Conservation (phyloP, 345 rosid species). For the Noccaea caerulescens region DNA sequence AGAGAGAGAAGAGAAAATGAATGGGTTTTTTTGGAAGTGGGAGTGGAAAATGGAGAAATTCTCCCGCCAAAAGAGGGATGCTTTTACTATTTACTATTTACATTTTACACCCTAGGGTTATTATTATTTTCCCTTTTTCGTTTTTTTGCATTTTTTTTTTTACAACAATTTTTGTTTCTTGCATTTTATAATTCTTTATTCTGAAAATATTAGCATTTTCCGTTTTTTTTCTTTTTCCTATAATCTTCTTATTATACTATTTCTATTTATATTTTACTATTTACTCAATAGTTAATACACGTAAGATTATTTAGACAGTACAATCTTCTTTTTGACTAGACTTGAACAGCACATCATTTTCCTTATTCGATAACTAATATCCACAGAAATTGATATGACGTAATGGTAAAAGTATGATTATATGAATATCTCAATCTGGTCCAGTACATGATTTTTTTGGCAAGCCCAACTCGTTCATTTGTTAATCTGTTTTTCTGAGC, state of each 20-base stretch:
- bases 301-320: not conserved
- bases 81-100: not conserved
- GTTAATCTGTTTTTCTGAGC: not conserved
- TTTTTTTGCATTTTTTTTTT: no score
- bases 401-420: not conserved
- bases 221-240: not conserved
- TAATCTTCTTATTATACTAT: not conserved
- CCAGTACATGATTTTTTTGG: no score
- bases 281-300: no score
- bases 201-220: not conserved
- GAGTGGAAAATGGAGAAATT: constrained; percentile 16
- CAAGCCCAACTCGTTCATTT: not conserved
- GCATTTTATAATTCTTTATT: not conserved
- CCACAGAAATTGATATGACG: not conserved
- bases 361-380: not conserved
- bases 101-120: constrained; percentile 13
- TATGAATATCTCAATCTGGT: not conserved
- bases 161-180: no score
- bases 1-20: constrained; percentile 18
- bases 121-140: not conserved
- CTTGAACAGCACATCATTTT: not conserved
- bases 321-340: not conserved
- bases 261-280: no score
- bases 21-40: constrained; percentile 30
- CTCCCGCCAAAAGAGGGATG: constrained; percentile 40